Base-by-base conservation (phyloP, 768 basidiomycete species). In the Boletus reticuloceps region DNA sequence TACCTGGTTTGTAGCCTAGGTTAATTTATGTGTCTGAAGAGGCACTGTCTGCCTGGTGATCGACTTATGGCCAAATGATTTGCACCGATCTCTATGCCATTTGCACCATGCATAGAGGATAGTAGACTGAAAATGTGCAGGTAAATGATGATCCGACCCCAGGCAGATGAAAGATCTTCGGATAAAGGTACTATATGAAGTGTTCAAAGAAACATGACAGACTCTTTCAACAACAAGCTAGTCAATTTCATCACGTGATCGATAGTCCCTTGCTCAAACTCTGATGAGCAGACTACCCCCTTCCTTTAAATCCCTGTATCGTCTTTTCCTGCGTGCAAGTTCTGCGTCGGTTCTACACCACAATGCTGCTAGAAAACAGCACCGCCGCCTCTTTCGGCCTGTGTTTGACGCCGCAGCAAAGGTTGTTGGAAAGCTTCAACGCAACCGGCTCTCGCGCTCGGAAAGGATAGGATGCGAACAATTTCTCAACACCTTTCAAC, bases 301-400 rank as follows among this genome's bases (percentile, higher is more conserved):
- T 7, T 62, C 67, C 16, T 80, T 88, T 58, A 82, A 67, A 12
- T 83, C 83, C 55, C 63, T 85, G 2, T 88, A 88, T 58, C 79
- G 86, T 16, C 74, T 88, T 6, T 76, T 82, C 58, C 70, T 87
- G 31, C 77, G 85, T 37, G 75, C 82, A 20, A 72, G 72, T 20
- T 80, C 83, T 19, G 80, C 83, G 12, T 75, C 85, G 2, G 84
- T 86, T 19, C 72, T 87, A 11, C 79, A 85, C 55, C 76, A 85
- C 27, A 66, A 64, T 9, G 58, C 60, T 9, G 76, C 79, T 1
- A 75, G 74, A n/a, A 65, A 64, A 27, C 76, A 77, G 50, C 64
- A 86, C 6, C 76, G 79, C 37, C 65, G 59, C 40, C 67, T 85
- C 27, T 84, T 79, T 72, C 72, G 84, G 39, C 82, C 86, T 11